Conservation (phyloP, 257 asterid genomes). For the Solanum lignicaule region DNA sequence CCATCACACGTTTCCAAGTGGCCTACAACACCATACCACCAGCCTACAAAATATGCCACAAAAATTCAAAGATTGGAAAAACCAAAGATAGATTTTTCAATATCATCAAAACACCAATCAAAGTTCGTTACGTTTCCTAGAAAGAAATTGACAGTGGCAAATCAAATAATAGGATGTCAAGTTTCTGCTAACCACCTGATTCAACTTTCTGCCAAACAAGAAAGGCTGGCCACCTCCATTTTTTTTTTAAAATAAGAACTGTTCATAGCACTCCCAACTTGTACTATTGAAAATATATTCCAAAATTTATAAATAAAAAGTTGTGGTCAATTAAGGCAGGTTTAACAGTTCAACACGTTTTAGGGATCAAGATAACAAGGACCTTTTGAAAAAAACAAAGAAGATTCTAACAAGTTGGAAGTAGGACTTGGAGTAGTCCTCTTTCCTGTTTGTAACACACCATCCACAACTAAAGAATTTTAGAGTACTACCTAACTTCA, state of each 20-base stretch:
- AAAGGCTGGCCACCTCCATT: slow-evolving; percentile 11
- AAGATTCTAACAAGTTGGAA: background rate
- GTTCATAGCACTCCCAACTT: background rate
- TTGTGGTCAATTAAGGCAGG: slow-evolving; percentile 21
- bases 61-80: slow-evolving; percentile 10
- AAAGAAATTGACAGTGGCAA: background rate
- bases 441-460: background rate
- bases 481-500: background rate
- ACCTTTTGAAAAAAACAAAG: background rate
- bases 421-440: background rate
- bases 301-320: background rate
- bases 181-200: slow-evolving; percentile 2
- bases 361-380: slow-evolving; percentile 2
- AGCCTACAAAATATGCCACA: slow-evolving; percentile 42
- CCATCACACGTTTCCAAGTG: slow-evolving; percentile 87
- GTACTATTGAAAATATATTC: background rate
- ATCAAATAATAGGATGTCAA: slow-evolving; percentile 2
- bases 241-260: background rate
- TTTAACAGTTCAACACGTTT: slow-evolving; percentile 1
- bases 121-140: slow-evolving; percentile 6
- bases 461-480: background rate
- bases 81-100: slow-evolving; percentile 14
- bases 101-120: slow-evolving; percentile 1
- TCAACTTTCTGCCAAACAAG: slow-evolving; percentile 19
- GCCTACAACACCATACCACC: slow-evolving; percentile 97